Evolutionary conservation across 2,329 filamentous ascomycete genomes (phyloP).

Genomic region (Aspergillus flavus): DNA sequence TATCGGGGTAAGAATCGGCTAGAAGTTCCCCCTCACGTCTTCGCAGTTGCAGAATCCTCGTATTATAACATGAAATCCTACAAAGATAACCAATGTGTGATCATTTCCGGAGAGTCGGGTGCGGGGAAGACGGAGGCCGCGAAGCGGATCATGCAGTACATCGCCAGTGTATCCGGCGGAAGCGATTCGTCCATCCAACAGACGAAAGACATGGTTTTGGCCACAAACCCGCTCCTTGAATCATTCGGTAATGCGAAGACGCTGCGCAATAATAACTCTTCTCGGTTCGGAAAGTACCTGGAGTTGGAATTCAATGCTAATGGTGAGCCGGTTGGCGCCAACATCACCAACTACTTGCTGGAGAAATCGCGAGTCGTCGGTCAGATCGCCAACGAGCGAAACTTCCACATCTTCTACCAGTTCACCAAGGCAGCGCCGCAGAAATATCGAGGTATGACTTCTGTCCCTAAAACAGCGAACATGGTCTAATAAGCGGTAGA

Average conservation of each 20-base stretch:
- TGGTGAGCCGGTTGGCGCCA: slow-evolving; percentile 91
- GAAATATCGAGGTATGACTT: slow-evolving; percentile 67
- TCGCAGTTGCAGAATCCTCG: slow-evolving; percentile 90
- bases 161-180: slow-evolving; percentile 92
- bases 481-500: slow-evolving; percentile 47
- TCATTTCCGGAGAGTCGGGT: slow-evolving; percentile 97
- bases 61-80: slow-evolving; percentile 99
- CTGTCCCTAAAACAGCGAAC: slow-evolving; percentile 7
- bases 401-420: slow-evolving; percentile 99
- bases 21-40: slow-evolving; percentile 91
- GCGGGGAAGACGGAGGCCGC: slow-evolving; percentile 98
- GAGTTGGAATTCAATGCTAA: slow-evolving; percentile 93
- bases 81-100: slow-evolving; percentile 98
- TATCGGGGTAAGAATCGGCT: slow-evolving; percentile 97
- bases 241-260: slow-evolving; percentile 99
- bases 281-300: slow-evolving; percentile 95
- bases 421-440: slow-evolving; percentile 94
- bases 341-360: slow-evolving; percentile 96
- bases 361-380: slow-evolving; percentile 95
- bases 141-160: slow-evolving; percentile 99
- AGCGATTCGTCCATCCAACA: slow-evolving; percentile 84
- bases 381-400: slow-evolving; percentile 92
- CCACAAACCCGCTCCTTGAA: slow-evolving; percentile 94
- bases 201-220: slow-evolving; percentile 99
- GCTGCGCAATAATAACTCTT: slow-evolving; percentile 97